A percentile compares a stretch with the other conserved stretches of the same genome.
Conservation (phyloP, 148 eudicot species). For the Silene conica region DNA sequence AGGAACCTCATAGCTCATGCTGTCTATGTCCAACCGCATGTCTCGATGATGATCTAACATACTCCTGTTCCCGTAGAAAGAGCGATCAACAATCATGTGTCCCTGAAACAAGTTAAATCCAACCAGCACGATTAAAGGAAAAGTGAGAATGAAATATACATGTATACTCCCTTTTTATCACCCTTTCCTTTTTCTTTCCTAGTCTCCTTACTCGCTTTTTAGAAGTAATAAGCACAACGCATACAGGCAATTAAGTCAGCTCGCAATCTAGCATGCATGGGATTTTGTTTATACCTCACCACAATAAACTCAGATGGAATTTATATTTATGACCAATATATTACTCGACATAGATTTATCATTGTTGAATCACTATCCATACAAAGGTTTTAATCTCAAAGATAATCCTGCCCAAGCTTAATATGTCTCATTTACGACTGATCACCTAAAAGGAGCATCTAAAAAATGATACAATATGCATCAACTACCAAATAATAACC, state of each 20-base stretch:
- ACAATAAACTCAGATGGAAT: no score
- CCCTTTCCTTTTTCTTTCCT: not conserved
- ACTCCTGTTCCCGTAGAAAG: slow-evolving; percentile 54
- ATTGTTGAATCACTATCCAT: not conserved
- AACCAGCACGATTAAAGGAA: not conserved
- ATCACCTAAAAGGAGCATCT: not conserved
- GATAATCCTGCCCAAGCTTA: not conserved
- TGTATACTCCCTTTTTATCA: not conserved
- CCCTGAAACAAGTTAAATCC: slow-evolving; percentile 40
- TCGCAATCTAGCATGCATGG: not conserved
- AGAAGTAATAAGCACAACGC: not conserved
- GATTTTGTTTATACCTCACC: not conserved
- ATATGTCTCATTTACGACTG: not conserved
- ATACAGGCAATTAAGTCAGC: not conserved
- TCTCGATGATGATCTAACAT: slow-evolving; percentile 69
- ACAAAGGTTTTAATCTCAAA: not conserved
- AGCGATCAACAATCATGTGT: slow-evolving; percentile 50
- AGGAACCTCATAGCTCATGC: slow-evolving; percentile 49
- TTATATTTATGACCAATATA: no score
- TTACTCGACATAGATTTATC: not conserved
- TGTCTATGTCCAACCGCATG: slow-evolving; percentile 84
- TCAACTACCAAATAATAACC: not conserved
- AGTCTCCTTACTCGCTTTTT: not conserved
- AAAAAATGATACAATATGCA: not conserved
- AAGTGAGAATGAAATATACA: not conserved